Evolutionary conservation across 208 protist species (phyloP).

Genomic region (Tritrichomonas musculus): DNA sequence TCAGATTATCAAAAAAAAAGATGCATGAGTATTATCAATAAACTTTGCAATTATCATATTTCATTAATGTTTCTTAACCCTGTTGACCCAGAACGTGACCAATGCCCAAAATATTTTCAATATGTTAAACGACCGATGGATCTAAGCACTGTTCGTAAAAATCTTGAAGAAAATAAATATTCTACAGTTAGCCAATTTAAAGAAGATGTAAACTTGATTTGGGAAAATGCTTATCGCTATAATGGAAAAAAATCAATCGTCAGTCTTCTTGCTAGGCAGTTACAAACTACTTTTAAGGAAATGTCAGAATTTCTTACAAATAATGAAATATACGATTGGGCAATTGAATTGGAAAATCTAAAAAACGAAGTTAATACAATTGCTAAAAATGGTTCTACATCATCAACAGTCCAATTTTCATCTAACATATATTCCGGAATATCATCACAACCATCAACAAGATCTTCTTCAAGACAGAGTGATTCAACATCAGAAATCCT

Average conservation of each 20-base stretch:
- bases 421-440: no score
- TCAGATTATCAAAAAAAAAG: background rate
- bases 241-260: background rate
- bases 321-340: background rate
- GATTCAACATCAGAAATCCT: no score
- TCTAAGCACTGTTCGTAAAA: background rate
- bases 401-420: no score
- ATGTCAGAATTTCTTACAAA: background rate
- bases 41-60: background rate
- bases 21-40: background rate
- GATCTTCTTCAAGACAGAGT: no score
- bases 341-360: no score
- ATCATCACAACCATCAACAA: no score
- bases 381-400: no score
- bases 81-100: background rate
- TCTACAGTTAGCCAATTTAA: background rate
- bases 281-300: background rate
- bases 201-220: background rate
- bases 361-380: no score
- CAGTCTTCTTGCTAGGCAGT: background rate
- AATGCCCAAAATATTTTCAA: slow-evolving; percentile 2
- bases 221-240: background rate
- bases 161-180: background rate
- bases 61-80: background rate
- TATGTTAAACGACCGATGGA: background rate